phyloP scores from a whole-genome alignment of 805 yeast genomes.

The Schwanniomyces occidentalis region DNA sequence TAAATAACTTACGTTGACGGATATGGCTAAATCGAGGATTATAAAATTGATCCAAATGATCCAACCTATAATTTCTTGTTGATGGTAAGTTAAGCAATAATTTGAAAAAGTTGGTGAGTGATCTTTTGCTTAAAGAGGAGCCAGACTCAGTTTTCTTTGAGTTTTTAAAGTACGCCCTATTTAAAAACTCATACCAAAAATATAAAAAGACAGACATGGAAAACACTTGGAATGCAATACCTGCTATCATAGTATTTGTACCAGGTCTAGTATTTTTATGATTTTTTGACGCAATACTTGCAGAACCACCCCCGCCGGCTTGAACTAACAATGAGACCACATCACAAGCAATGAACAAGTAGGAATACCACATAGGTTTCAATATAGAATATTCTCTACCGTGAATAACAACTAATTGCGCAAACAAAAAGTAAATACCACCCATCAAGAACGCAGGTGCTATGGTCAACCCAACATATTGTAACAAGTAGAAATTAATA shows the following conservation, averaged over 20 bases:
- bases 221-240: constrained; percentile 37
- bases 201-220: constrained; percentile 38
- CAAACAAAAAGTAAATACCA: constrained; percentile 41
- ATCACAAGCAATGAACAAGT: constrained; percentile 39
- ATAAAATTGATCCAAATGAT: constrained; percentile 29
- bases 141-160: constrained; percentile 11
- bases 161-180: constrained; percentile 29
- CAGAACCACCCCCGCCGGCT: constrained; percentile 42
- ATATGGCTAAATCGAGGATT: constrained; percentile 24
- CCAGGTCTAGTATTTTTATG: constrained; percentile 30
- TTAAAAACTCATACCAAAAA: constrained; percentile 38
- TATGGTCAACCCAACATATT: constrained; percentile 36
- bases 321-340: constrained; percentile 38
- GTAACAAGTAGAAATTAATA: constrained; percentile 26
- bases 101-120: constrained; percentile 26
- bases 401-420: constrained; percentile 39
- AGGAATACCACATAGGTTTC: constrained; percentile 46
- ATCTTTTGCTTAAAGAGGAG: constrained; percentile 17
- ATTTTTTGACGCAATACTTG: constrained; percentile 26
- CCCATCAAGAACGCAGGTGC: constrained; percentile 47
- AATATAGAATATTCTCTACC: constrained; percentile 38
- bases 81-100: constrained; percentile 27
- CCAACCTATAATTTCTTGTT: constrained; percentile 19
- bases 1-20: constrained; percentile 26
- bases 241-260: constrained; percentile 37